Percentiles rank a stretch among this genome's conserved stretches.
phyloP scores from a whole-genome alignment of 108 stramenopile genomes.

The Pseudonitzschia multiseries region DNA sequence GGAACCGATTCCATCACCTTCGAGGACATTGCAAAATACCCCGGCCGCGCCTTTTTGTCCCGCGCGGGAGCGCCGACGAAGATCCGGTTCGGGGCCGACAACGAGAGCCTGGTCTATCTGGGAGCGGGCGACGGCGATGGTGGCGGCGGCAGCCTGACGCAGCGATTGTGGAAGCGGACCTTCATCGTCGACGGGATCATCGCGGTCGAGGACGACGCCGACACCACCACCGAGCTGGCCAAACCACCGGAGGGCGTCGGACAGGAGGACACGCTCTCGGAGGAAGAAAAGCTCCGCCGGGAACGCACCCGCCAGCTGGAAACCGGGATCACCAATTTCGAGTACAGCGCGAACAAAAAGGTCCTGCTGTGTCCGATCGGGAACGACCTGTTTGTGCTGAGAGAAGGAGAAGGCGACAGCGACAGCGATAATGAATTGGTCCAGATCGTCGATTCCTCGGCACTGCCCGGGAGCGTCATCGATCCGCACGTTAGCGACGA shows the following conservation, averaged over 20 bases:
- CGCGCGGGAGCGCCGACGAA: conserved; percentile 19
- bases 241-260: conserved; percentile 14
- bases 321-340: conserved; percentile 50
- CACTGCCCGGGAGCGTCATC: conserved; percentile 24
- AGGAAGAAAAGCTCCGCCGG: conserved; percentile 41
- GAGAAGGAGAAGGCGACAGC: not conserved
- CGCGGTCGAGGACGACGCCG: not conserved
- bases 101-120: conserved; percentile 14
- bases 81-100: conserved; percentile 9
- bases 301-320: conserved; percentile 58
- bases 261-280: conserved; percentile 6
- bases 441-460: conserved; percentile 8
- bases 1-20: conserved; percentile 7
- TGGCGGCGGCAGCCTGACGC: not conserved
- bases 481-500: conserved; percentile 64
- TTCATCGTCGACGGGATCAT: not conserved
- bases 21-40: conserved; percentile 21
- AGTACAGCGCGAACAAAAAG: conserved; percentile 7
- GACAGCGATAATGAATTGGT: not conserved
- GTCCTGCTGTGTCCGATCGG: not conserved
- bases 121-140: not conserved
- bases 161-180: conserved; percentile 10
- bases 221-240: conserved; percentile 3
- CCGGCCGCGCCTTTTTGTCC: conserved; percentile 11
- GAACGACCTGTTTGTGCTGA: not conserved